Evolutionary conservation across 495 filamentous ascomycete genomes (phyloP).

Genomic region (Daldinia grandis): DNA sequence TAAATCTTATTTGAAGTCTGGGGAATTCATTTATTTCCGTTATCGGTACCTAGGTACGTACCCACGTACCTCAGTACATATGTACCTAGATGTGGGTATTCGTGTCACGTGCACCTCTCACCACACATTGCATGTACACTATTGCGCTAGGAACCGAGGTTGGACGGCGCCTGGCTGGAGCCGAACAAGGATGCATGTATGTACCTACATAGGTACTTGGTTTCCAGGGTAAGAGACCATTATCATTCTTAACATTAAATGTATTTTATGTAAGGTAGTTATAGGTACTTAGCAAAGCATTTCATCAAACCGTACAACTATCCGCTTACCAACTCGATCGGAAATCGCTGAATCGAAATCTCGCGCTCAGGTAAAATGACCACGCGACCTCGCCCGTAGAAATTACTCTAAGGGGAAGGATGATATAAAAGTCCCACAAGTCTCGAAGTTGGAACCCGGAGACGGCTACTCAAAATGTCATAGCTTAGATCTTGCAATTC

Average conservation of each 20-base stretch:
- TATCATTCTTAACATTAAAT: no score
- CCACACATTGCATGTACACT: no score
- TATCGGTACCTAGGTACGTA: background rate
- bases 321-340: background rate
- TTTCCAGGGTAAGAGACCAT: background rate
- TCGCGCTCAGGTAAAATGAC: conserved; percentile 18
- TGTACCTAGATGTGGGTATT: no score
- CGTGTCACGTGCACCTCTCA: no score
- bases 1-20: conserved; percentile 13
- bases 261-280: no score
- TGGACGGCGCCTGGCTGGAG: background rate
- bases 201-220: background rate
- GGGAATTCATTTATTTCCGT: conserved; percentile 26
- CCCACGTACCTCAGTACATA: no score
- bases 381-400: background rate
- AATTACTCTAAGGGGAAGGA: conserved; percentile 6
- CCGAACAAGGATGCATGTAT: background rate
- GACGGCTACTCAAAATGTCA: conserved; percentile 24
- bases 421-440: conserved; percentile 6
- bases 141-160: background rate
- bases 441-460: conserved; percentile 20
- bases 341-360: conserved; percentile 19
- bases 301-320: conserved; percentile 11
- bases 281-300: background rate
- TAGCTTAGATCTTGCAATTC: conserved; percentile 14